phyloP scores from a whole-genome alignment of 495 filamentous ascomycete genomes.

The Ascobolus immersus region DNA sequence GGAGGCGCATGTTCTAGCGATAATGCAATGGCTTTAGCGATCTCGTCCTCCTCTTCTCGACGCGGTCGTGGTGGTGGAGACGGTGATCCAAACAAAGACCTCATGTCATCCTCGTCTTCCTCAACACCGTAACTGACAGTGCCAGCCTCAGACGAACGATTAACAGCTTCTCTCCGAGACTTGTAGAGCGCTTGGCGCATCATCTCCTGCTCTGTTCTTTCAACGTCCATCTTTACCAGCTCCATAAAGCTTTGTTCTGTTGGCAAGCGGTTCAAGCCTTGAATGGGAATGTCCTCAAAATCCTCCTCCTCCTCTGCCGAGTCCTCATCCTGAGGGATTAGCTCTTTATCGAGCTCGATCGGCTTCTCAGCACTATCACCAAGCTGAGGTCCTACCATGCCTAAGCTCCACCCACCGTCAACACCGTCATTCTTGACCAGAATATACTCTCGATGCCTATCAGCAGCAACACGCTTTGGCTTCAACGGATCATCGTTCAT shows the following conservation, averaged over 20 bases:
- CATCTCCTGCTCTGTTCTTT: conserved; percentile 19
- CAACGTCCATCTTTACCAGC: conserved; percentile 15
- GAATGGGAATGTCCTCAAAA: conserved; percentile 90
- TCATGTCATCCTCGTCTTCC: too few relatives aligned
- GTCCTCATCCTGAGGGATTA: conserved; percentile 24
- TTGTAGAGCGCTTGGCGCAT: conserved; percentile 22
- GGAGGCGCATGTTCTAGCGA: too few relatives aligned
- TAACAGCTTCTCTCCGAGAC: too few relatives aligned
- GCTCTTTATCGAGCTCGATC: conserved; percentile 65
- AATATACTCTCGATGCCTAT: conserved; percentile 79
- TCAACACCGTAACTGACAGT: too few relatives aligned
- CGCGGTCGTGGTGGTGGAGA: too few relatives aligned
- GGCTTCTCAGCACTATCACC: conserved; percentile 28
- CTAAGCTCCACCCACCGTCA: conserved; percentile 90
- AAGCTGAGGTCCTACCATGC: conserved; percentile 45
- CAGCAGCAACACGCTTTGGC: conserved; percentile 45
- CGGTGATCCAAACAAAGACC: too few relatives aligned
- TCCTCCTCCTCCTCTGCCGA: conserved; percentile 40
- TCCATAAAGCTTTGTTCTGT: conserved; percentile 25
- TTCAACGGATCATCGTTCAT: conserved; percentile 28
- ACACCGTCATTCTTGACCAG: conserved; percentile 83
- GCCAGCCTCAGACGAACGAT: too few relatives aligned
- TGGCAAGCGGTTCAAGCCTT: conserved; percentile 72
- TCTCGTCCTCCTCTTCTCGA: too few relatives aligned
- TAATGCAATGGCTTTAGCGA: too few relatives aligned